Conservation (phyloP, 805 yeast genomes). For the Cyberlindnera bimundalis region DNA sequence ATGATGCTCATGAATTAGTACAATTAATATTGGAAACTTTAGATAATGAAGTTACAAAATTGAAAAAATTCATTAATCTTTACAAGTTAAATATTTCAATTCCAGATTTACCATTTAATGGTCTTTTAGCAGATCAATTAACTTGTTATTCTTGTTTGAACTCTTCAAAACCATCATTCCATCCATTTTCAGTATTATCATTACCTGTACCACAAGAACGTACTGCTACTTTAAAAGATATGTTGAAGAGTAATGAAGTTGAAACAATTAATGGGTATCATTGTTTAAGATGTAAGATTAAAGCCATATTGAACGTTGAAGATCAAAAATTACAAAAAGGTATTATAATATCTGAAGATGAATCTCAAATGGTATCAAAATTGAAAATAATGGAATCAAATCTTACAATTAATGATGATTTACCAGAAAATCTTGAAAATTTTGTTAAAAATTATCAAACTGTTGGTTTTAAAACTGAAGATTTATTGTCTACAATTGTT, state of each 20-base stretch:
- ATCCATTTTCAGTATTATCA: slow-evolving; percentile 69
- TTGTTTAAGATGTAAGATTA: slow-evolving; percentile 67
- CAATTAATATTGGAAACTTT: slow-evolving; percentile 78
- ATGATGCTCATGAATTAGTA: slow-evolving; percentile 92
- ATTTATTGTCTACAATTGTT: slow-evolving; percentile 60
- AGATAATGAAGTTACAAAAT: slow-evolving; percentile 53
- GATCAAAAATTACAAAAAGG: slow-evolving; percentile 20
- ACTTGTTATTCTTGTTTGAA: slow-evolving; percentile 66
- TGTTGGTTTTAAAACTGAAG: slow-evolving; percentile 40
- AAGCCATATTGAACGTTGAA: slow-evolving; percentile 37
- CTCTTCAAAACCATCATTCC: slow-evolving; percentile 52
- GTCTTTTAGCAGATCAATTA: slow-evolving; percentile 62
- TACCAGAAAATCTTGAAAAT: slow-evolving; percentile 46
- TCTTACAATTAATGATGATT: slow-evolving; percentile 59
- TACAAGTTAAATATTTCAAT: slow-evolving; percentile 26
- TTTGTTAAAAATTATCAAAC: slow-evolving; percentile 46
- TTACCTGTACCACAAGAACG: slow-evolving; percentile 62
- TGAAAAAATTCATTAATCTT: slow-evolving; percentile 33
- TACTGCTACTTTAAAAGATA: slow-evolving; percentile 44
- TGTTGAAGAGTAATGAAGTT: slow-evolving; percentile 53
- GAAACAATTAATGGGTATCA: slow-evolving; percentile 79
- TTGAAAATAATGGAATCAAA: slow-evolving; percentile 36
- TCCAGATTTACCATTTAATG: slow-evolving; percentile 74
- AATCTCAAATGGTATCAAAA: slow-evolving; percentile 32
- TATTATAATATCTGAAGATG: slow-evolving; percentile 25